Evolutionary conservation across 2,329 filamentous ascomycete genomes (phyloP), one percentile per base, ranked within the genome.

Genomic region (Hypoxylon sp.): DNA sequence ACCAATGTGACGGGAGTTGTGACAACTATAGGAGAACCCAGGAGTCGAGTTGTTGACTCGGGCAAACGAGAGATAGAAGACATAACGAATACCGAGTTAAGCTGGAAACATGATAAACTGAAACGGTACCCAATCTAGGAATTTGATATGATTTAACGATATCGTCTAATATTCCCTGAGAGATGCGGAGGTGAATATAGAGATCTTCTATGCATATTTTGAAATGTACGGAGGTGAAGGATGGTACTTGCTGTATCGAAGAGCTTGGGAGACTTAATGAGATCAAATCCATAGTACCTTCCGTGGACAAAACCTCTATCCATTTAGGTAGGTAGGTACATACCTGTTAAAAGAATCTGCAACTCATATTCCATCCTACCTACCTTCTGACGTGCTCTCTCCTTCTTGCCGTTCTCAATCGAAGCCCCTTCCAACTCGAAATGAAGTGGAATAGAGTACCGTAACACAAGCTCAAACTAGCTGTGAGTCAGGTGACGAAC

Each of bases 1-100:
- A 94, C 86, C 2, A 93, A 80, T 10, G 87, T 85, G 11, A 83
- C 80, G 0, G 92, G 85, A 6, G 87, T 87, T 4, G 85, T 83
- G 54, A 94, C 84, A 50, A 85, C 84, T 71, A 90, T 83, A 2
- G 87, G 83, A 6, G 91, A 88, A 37, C 88, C 86, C 5, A 94
- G 82, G 10, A 87, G 84, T 51, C 85, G 84, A 22, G 85, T 81
- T 13, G 86, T 84, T 2, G 82, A 78, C 39, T 81, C 73, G 1
- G 87, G 80, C 6, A 91, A 81, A 22, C 81, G 76, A 61, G 78
- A 75, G 63, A 91, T 88, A 5, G 42, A 54, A 44, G 83, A 71
- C 85, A 87, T 88, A 17, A 13, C 74, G 66, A 39, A 48, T 17
- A 57, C 22, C 2, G 6, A 61, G 42, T 4, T 33, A 70, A 54